Base-by-base conservation (phyloP, 75 land plant species). In the Isoetes taiwanensis region DNA sequence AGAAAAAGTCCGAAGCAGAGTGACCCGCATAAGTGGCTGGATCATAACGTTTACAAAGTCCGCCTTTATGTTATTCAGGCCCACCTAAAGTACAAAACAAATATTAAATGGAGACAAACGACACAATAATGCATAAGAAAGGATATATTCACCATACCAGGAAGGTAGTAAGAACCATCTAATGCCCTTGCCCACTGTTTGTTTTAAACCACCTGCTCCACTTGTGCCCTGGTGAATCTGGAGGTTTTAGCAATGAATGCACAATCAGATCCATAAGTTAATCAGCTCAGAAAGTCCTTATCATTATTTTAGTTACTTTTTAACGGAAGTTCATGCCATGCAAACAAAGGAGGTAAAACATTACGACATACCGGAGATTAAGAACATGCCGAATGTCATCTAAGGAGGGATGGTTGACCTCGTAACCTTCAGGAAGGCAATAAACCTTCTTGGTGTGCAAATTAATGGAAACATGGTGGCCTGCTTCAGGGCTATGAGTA, bases 161-260 rank as follows among this genome's bases (percentile, higher is more conserved):
- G 50, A 19, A 46, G 50, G 25, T 46, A 46, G 19, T 46, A 19
- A 8, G 50, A 46, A 8, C 50, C 50, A 46, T 46, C 50, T 5
- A 46, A 23, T 3, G 50, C 50, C n/a, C 50, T 46, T 23, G 50
- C 50, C 50, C 50, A 46, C 50, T 46, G 50, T 23, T 46, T 46
- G 19, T n/a, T 46, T 46, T 46, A 19, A 46, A 19, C 50, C 8
- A 46, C 25, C 50, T 46, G 50, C 6, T 5, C 5, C 16, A 46
- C 50, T 16, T 46, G 50, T 6, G 50, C 50, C 25, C 50, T n/a
- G 8, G 50, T 46, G 16, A 46, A 46, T 23, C 50, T n/a, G n/a
- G n/a, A n/a, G n/a, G n/a, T n/a, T 46, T 46, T 16, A 46, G 4
- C 6, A 46, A 46, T 5, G 50, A 46, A 6, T 19, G 5, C 50